phyloP scores from a whole-genome alignment of 805 yeast genomes.

The baker's yeast (Saccharomyces cerevisiae) region DNA sequence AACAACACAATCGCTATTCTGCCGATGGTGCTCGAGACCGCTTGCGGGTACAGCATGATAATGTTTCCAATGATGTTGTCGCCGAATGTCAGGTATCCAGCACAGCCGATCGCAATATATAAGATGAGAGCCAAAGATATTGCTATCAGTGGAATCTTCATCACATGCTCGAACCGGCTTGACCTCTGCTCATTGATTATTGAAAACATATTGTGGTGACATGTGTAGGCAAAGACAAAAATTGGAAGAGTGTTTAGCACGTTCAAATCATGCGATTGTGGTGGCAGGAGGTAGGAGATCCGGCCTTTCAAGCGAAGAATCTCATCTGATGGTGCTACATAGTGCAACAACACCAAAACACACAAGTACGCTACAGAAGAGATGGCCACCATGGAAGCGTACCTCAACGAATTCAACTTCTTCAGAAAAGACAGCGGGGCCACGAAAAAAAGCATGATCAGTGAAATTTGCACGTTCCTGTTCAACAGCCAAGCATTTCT shows the following conservation, averaged over 20 bases:
- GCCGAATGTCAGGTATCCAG: conserved; percentile 82
- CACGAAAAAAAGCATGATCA: conserved; percentile 40
- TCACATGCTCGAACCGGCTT: conserved; percentile 39
- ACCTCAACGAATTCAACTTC: conserved; percentile 69
- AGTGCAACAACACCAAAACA: conserved; percentile 62
- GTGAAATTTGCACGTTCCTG: conserved; percentile 53
- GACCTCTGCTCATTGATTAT: conserved; percentile 68
- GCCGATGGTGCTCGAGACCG: conserved; percentile 60
- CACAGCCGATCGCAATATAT: conserved; percentile 61
- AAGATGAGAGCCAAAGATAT: conserved; percentile 50
- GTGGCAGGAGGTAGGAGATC: conserved; percentile 24
- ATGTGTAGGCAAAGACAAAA: conserved; percentile 84
- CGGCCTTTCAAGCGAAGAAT: conserved; percentile 36
- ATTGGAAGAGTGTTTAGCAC: conserved; percentile 69
- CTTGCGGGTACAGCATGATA: conserved; percentile 61
- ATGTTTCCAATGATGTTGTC: conserved; percentile 67
- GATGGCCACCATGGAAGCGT: conserved; percentile 74
- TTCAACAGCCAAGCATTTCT: conserved; percentile 32
- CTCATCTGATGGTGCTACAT: conserved; percentile 26
- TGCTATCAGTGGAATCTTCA: conserved; percentile 41
- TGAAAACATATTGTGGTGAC: conserved; percentile 89
- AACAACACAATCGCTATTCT: conserved; percentile 67
- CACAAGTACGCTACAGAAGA: conserved; percentile 70
- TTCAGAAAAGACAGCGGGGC: conserved; percentile 55
- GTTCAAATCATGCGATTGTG: conserved; percentile 32